Percentiles rank a stretch among this genome's conserved stretches.
Evolutionary conservation across 306 rosid genomes (phyloP).

Genomic region (Urtica urens): DNA sequence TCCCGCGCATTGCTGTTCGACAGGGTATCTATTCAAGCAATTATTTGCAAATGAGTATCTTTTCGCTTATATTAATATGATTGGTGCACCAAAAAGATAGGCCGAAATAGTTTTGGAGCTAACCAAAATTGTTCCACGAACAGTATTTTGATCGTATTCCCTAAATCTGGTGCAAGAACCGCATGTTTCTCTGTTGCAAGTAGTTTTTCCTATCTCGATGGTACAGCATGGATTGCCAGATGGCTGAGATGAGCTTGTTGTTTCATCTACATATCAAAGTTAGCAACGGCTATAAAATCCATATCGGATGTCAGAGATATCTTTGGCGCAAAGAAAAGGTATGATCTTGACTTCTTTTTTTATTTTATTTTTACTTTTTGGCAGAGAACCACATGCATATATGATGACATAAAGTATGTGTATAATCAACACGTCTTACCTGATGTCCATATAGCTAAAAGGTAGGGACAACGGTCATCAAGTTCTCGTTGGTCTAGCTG

Average conservation of each 20-base stretch:
- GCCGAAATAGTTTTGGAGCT: slow-evolving; percentile 2
- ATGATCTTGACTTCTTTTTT: too few relatives aligned
- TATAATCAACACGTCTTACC: slow-evolving; percentile 20
- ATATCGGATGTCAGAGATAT: too few relatives aligned
- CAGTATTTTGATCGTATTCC: slow-evolving; percentile 23
- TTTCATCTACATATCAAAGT: slow-evolving; percentile 13
- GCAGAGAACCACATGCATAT: not conserved
- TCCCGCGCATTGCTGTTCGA: slow-evolving; percentile 45
- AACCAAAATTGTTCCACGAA: slow-evolving; percentile 57
- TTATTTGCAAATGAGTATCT: not conserved
- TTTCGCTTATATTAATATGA: not conserved
- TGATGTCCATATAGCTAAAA: slow-evolving; percentile 33
- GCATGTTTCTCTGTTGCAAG: slow-evolving; percentile 5
- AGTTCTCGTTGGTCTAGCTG: slow-evolving; percentile 29
- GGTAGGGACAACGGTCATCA: slow-evolving; percentile 38
- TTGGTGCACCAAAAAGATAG: not conserved
- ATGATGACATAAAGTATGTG: not conserved
- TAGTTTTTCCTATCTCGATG: slow-evolving; percentile 3
- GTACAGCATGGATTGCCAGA: slow-evolving; percentile 6
- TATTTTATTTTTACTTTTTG: not conserved
- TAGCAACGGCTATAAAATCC: not conserved
- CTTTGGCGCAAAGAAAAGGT: too few relatives aligned
- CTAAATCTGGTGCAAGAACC: slow-evolving; percentile 6
- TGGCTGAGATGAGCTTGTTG: slow-evolving; percentile 12
- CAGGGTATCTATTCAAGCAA: slow-evolving; percentile 49